Evolutionary conservation across 2,329 filamentous ascomycete genomes (phyloP), one percentile per base, ranked within the genome.

Genomic region (Trichoderma afroharzianum): DNA sequence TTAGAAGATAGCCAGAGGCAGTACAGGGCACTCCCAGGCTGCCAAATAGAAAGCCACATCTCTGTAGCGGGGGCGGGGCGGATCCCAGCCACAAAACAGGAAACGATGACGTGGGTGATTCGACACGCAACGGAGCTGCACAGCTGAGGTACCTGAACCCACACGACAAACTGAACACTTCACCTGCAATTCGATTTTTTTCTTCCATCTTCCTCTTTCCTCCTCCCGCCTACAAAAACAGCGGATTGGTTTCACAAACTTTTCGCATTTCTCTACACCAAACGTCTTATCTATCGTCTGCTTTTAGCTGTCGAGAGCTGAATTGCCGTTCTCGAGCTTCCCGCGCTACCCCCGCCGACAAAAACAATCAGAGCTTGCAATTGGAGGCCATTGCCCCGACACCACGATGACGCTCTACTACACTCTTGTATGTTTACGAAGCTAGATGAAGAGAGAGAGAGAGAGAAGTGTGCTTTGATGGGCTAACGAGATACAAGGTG

Each of bases 321-420:
- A 28, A n/a, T 24, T 33, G 26, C 7, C 33, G 67, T 18, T 61
- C 26, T 59, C 18, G 57, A 61, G 36, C 66, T 26, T 61, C 55
- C 30, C 18, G n/a, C 66, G 11, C 55, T 26, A 11, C 28, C 55
- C 39, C 66, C 66, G 36, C 55, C 36, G 66, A 32, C 39, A 58
- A 57, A 43, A 43, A 14, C 21, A 62, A 63, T 11, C 24, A 15
- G 62, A 69, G 71, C 66, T 66, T n/a, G 50, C 64, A 53, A 30
- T 39, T 58, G 32, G 30, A 53, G 32, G 14, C 26, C 58, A 47
- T 64, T 68, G 63, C 71, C 72, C 72, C 74, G 62, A 75, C 74
- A 77, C 78, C 81, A 86, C 78, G 69, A 88, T 88, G 86, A 88
- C 86, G 80, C 86, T 88, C 79, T 88, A 88, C 83, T 88, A 87